Percentiles rank a stretch among this genome's conserved stretches.
These are phyloP conservation scores for Penicillium sp. DNA, from an alignment of 2,329 filamentous ascomycete species.

Conservation along the genomic window DNA sequence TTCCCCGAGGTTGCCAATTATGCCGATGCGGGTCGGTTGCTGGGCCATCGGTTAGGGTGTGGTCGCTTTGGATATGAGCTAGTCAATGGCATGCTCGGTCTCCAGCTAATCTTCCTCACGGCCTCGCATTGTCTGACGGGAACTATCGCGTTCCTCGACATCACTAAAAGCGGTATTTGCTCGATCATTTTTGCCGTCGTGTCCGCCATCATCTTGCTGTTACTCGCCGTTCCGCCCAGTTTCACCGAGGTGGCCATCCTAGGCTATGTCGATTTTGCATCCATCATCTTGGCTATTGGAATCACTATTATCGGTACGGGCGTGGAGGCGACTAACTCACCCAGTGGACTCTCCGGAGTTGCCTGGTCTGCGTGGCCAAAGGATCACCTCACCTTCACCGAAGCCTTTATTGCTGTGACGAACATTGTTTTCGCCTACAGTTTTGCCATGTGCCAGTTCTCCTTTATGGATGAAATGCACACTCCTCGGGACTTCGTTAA, in stretches of 20 bases:
- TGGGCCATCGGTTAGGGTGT: conserved; percentile 42
- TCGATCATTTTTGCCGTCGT: conserved; percentile 42
- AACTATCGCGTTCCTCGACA: conserved; percentile 45
- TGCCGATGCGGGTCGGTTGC: conserved; percentile 42
- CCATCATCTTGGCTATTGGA: conserved; percentile 32
- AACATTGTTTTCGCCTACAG: conserved; percentile 42
- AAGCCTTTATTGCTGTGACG: conserved; percentile 31
- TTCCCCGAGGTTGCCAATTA: conserved; percentile 43
- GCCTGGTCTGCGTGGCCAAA: conserved; percentile 25
- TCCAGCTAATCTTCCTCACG: conserved; percentile 42
- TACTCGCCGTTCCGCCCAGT: conserved; percentile 31
- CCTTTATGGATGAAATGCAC: conserved; percentile 38
- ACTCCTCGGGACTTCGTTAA: conserved; percentile 32
- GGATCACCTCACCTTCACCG: conserved; percentile 25
- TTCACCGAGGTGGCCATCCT: conserved; percentile 37
- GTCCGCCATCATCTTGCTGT: conserved; percentile 36
- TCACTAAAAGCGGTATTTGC: conserved; percentile 39
- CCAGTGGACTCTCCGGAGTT: conserved; percentile 28
- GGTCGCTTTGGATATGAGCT: conserved; percentile 43
- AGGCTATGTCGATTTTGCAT: conserved; percentile 35
- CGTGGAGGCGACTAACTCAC: conserved; percentile 19
- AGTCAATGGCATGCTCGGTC: conserved; percentile 41
- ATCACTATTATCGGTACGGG: conserved; percentile 36
- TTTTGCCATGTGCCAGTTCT: conserved; percentile 42
- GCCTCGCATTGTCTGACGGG: conserved; percentile 47